These are phyloP conservation scores for Solanum hybrid DNA, from an alignment of 305 asterid species.

Conservation along the genomic window DNA sequence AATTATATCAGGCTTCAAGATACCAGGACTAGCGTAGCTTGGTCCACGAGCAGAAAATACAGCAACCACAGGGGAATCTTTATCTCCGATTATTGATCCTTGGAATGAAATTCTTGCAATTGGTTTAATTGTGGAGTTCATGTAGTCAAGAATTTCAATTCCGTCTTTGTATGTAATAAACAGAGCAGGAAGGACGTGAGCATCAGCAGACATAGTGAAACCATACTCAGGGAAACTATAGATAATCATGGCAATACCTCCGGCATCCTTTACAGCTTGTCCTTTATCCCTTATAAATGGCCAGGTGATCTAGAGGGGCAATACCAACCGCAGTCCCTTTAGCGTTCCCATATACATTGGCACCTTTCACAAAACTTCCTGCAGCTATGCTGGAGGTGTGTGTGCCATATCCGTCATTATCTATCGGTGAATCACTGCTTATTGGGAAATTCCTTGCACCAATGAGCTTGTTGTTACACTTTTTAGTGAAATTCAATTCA, in stretches of 20 bases:
- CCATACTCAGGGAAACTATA: background rate
- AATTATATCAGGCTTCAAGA: constrained; percentile 6
- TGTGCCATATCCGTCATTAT: constrained; percentile 1
- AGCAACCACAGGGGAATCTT: background rate
- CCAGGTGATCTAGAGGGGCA: constrained; percentile 13
- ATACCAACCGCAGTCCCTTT: constrained; percentile 21
- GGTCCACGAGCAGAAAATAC: constrained; percentile 8
- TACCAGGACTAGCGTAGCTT: constrained; percentile 2
- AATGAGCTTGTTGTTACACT: constrained; percentile 12
- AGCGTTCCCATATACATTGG: constrained; percentile 5
- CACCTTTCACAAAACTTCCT: constrained; percentile 5
- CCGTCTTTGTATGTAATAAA: background rate
- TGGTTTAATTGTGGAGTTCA: background rate
- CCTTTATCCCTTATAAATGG: constrained; percentile 14
- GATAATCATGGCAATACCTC: constrained; percentile 9
- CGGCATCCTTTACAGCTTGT: constrained; percentile 16
- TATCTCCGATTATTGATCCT: background rate
- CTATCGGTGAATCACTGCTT: constrained; percentile 7
- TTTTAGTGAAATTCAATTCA: background rate
- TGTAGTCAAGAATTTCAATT: background rate
- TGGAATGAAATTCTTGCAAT: background rate
- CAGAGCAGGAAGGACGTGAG: background rate
- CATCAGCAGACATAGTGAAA: background rate
- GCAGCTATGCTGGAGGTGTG: constrained; percentile 6
- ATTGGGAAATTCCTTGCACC: background rate